A percentile compares a stretch with the other conserved stretches of the same genome.
Conservation (phyloP, 306 rosid species). For the Vigna unguiculata region DNA sequence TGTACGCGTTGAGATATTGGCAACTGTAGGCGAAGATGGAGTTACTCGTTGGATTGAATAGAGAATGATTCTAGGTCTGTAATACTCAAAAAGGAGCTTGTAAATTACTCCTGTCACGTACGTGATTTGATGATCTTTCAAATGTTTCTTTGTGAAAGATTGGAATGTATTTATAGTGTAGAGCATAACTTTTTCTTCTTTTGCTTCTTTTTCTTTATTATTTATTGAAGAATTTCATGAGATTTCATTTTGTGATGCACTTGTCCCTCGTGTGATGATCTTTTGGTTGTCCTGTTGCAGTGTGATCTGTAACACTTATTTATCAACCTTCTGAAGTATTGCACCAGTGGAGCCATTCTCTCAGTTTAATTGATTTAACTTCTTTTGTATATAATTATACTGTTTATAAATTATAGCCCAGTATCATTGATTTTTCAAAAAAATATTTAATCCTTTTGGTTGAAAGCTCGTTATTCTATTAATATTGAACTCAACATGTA, state of each 20-base stretch:
- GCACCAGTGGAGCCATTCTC: not conserved
- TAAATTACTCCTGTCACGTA: constrained; percentile 46
- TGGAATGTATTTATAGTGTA: constrained; percentile 47
- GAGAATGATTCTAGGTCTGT: constrained; percentile 58
- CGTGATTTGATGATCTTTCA: constrained; percentile 23
- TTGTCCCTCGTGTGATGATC: constrained; percentile 21
- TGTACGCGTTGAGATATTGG: constrained; percentile 82
- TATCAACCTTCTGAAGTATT: not conserved
- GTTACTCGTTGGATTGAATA: constrained; percentile 95
- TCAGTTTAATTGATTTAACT: not conserved
- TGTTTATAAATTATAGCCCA: not conserved
- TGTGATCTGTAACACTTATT: not conserved
- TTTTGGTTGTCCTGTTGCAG: constrained; percentile 1
- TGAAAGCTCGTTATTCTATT: not conserved
- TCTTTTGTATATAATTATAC: not conserved
- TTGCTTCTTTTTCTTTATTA: not conserved
- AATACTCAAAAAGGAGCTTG: constrained; percentile 52
- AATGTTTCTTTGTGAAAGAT: constrained; percentile 38
- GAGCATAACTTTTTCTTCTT: constrained; percentile 26
- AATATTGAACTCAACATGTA: not conserved
- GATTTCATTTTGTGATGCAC: constrained; percentile 37
- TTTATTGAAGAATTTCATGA: constrained; percentile 39
- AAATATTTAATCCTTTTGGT: not conserved
- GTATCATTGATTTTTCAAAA: not conserved
- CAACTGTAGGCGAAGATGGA: constrained; percentile 84